These are phyloP conservation scores for Vararia minispora DNA, from an alignment of 768 basidiomycete species.

Conservation along the genomic window DNA sequence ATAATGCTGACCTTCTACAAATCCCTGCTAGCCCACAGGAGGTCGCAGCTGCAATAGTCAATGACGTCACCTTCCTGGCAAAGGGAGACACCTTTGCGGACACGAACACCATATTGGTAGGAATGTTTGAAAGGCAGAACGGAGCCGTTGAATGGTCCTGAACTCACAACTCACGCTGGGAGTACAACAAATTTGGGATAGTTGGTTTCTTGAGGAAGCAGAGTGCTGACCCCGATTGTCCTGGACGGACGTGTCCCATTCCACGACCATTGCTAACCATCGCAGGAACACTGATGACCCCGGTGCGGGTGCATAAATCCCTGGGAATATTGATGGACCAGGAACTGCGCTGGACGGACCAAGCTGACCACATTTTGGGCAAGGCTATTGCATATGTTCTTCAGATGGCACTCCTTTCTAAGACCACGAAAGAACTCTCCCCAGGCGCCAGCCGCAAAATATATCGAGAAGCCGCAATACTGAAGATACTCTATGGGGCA, in stretches of 20 bases:
- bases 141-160: conserved; percentile 1
- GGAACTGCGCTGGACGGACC: background rate
- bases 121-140: background rate
- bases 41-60: background rate
- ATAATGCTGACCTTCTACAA: conserved; percentile 15
- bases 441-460: conserved; percentile 5
- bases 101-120: background rate
- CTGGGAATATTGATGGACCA: too few relatives aligned
- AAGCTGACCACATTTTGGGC: background rate
- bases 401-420: background rate
- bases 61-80: conserved; percentile 15
- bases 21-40: background rate
- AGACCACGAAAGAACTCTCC: conserved; percentile 1
- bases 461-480: conserved; percentile 12
- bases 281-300: too few relatives aligned
- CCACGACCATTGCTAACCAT: too few relatives aligned
- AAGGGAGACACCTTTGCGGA: conserved; percentile 15
- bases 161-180: too few relatives aligned
- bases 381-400: background rate
- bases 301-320: too few relatives aligned
- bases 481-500: conserved; percentile 16
- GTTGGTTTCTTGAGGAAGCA: too few relatives aligned
- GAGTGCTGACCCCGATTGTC: too few relatives aligned
- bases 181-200: too few relatives aligned
- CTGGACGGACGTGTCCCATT: too few relatives aligned